Conservation (phyloP, 2,329 filamentous ascomycete species). For the Hymenoscyphus repandus region DNA sequence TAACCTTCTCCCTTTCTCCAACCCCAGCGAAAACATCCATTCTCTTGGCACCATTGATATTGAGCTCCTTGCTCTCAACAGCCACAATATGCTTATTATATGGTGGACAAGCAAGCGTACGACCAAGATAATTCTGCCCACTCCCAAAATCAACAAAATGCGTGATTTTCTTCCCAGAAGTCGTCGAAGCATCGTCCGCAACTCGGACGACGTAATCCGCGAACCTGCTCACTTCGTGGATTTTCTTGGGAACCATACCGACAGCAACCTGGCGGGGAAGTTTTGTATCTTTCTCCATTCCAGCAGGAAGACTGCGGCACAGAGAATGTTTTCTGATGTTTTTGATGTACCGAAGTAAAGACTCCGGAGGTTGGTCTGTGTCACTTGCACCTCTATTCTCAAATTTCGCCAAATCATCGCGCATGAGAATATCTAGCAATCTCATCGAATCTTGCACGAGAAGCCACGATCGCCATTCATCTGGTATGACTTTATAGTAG, state of each 20-base stretch:
- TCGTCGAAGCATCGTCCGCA: constrained; percentile 50
- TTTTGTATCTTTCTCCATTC: constrained; percentile 43
- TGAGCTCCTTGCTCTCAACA: constrained; percentile 80
- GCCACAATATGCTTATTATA: constrained; percentile 86
- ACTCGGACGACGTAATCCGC: constrained; percentile 72
- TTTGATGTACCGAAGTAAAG: constrained; percentile 66
- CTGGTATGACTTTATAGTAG: constrained; percentile 70
- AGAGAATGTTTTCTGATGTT: constrained; percentile 67
- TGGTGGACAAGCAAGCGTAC: constrained; percentile 76
- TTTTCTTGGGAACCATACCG: constrained; percentile 95
- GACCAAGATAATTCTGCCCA: constrained; percentile 91
- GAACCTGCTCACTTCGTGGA: constrained; percentile 89
- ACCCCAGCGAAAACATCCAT: constrained; percentile 82
- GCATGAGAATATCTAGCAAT: constrained; percentile 74
- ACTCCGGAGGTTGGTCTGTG: constrained; percentile 29
- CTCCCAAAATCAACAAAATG: constrained; percentile 96
- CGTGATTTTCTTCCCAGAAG: constrained; percentile 58
- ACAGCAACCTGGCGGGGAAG: constrained; percentile 69
- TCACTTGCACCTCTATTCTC: constrained; percentile 10
- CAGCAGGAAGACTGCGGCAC: constrained; percentile 50
- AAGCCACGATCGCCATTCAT: constrained; percentile 80
- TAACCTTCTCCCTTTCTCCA: constrained; percentile 64
- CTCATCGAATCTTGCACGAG: constrained; percentile 64
- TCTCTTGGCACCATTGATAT: constrained; percentile 77
- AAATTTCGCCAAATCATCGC: constrained; percentile 57